Conservation (phyloP, 345 rosid genomes). For the Lepidium sativum region DNA sequence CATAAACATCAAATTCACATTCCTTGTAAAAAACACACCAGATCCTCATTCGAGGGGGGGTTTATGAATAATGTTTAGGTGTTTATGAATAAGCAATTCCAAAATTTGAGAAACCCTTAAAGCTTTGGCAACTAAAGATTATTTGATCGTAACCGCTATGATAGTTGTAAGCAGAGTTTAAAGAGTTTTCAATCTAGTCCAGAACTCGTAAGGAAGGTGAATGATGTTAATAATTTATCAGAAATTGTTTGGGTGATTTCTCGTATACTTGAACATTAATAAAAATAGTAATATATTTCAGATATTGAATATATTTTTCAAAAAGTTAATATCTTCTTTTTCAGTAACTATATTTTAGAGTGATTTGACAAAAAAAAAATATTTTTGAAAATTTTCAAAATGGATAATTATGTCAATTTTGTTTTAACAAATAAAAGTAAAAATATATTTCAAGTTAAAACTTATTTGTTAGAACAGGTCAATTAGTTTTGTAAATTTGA, state of each 20-base stretch:
- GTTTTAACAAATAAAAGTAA: no score
- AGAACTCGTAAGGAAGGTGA: background rate
- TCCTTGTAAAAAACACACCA: background rate
- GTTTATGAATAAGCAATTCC: background rate
- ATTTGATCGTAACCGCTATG: no score
- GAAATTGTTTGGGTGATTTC: constrained; percentile 5
- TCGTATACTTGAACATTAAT: background rate
- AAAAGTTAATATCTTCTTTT: no score
- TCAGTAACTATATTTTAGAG: no score
- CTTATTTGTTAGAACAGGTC: no score
- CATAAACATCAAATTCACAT: background rate
- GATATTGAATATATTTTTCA: no score
- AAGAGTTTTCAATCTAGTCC: background rate
- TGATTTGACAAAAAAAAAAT: no score
- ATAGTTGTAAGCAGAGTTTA: background rate
- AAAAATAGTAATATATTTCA: background rate
- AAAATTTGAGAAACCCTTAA: background rate
- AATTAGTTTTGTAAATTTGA: no score
- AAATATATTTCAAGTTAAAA: no score
- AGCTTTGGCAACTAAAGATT: background rate
- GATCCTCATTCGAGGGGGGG: background rate
- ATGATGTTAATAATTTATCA: background rate
- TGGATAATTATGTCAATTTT: no score
- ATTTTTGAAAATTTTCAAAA: no score
- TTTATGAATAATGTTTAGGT: background rate